A percentile compares a stretch with the other conserved stretches of the same genome.
These are phyloP conservation scores for Oxyria digyna DNA, from an alignment of 148 eudicot species.

Conservation along the genomic window DNA sequence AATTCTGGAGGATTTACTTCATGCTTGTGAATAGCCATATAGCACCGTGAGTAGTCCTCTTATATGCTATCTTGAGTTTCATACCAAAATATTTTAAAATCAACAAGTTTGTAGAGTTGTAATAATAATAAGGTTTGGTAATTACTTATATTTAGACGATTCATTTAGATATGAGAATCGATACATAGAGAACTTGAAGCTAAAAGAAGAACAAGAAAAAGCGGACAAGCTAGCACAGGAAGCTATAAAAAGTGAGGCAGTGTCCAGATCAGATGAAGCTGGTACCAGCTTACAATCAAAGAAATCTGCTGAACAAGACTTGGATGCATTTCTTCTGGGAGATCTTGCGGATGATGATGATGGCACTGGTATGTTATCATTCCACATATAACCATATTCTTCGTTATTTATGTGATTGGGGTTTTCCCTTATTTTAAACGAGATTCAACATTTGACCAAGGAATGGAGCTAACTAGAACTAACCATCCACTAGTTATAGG, in stretches of 20 bases:
- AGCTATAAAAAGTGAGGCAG: conserved; percentile 20
- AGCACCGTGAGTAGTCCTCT: conserved; percentile 69
- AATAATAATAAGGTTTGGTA: conserved; percentile 1
- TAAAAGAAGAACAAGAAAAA: conserved; percentile 48
- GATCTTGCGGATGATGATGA: conserved; percentile 82
- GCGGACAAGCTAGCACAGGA: conserved; percentile 37
- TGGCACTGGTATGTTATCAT: conserved; percentile 52
- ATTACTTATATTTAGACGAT: conserved; percentile 3
- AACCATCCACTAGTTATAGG: no score
- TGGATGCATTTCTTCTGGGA: conserved; percentile 94
- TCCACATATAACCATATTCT: no score
- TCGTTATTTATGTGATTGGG: no score
- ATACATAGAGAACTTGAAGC: conserved; percentile 49
- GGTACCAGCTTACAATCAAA: conserved; percentile 34
- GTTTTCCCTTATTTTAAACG: no score
- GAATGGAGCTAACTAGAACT: no score
- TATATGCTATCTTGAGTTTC: background rate
- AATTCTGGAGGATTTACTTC: conserved; percentile 94
- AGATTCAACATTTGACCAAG: no score
- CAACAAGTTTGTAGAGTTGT: no score
- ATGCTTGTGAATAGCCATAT: conserved; percentile 79
- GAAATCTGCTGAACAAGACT: conserved; percentile 71
- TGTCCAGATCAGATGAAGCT: conserved; percentile 32
- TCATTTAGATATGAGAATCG: conserved; percentile 56
- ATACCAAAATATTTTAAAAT: background rate